Base-by-base conservation (phyloP, 164 flowering plant genomes). In the Vitis riparia region DNA sequence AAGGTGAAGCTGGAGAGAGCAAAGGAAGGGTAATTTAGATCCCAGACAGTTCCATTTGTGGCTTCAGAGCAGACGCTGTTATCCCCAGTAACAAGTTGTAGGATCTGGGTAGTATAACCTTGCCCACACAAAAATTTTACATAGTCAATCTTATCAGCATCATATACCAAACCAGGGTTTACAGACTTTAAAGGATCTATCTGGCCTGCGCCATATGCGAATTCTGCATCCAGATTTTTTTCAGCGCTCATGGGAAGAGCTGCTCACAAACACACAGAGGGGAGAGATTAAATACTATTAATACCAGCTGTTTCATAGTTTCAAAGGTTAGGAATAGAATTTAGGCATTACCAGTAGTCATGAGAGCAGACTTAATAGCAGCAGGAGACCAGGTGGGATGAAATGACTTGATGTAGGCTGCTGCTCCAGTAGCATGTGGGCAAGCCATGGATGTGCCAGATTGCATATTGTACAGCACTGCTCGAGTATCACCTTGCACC, bases 401-500 rank as follows among this genome's bases (percentile, higher is more conserved):
- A 10, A 67, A 64, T 3, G 83, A 67, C 66, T 80, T 80, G 59
- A 83, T 67, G n/a, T 75, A 82, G 0, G 81, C 77, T 17, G 83
- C 81, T 0, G 62, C 75, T 9, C 63, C 83, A 12, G 68, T 68
- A 14, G 67, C 85, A 56, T 80, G 85, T 6, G 85, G 80, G 65
- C 83, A 78, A 58, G 85, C 60, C 81, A 79, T 78, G 1, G 86
- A 82, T 37, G 82, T 83, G 27, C 83, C 80, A 0, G 82, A 82
- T 13, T 70, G 53, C 14, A 80, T 73, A 30, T 76, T 73, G 72
- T 66, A 80, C 1, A 15, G 7, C 1, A 58, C 64, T 2, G 10
- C 8, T 59, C 78, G 71, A 10, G n/a, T 14, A 52, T 83, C 86
- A 11, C 17, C 13, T 0, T 2, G 0, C 15, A 27, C 49, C 1